phyloP scores from a whole-genome alignment of 768 basidiomycete genomes.

The Mycena vitilis region DNA sequence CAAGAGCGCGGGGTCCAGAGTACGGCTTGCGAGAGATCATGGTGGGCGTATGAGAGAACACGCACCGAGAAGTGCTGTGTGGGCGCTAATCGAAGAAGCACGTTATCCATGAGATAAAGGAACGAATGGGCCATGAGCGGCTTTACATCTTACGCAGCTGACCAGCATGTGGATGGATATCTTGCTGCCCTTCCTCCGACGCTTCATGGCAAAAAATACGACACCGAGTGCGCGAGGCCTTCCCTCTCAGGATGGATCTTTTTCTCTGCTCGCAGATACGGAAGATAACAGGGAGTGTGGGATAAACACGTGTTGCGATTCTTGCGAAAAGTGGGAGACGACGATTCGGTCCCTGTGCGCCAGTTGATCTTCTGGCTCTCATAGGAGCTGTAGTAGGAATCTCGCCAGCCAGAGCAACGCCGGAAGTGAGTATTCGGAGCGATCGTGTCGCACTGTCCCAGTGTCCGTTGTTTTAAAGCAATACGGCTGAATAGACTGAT shows the following conservation, averaged over 20 bases:
- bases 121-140: constrained; percentile 1
- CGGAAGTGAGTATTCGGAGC: too few species aligned
- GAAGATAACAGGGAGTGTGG: neutral
- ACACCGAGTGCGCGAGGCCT: neutral
- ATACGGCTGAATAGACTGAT: too few species aligned
- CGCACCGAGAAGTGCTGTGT: constrained; percentile 7
- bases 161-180: neutral
- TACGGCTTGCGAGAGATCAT: constrained; percentile 49
- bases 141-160: neutral
- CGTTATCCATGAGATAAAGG: neutral
- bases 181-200: neutral
- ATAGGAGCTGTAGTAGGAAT: too few species aligned
- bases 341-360: neutral
- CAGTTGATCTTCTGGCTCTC: too few species aligned
- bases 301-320: constrained; percentile 2
- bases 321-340: neutral
- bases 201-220: neutral
- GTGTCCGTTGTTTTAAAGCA: too few species aligned
- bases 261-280: neutral
- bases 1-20: constrained; percentile 48
- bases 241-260: neutral
- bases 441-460: too few species aligned
- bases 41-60: constrained; percentile 4
- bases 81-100: constrained; percentile 20
- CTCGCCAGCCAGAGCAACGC: too few species aligned